These are phyloP conservation scores for Stenocarpella maydis DNA, from an alignment of 2,329 filamentous ascomycete genomes.

Conservation along the genomic window DNA sequence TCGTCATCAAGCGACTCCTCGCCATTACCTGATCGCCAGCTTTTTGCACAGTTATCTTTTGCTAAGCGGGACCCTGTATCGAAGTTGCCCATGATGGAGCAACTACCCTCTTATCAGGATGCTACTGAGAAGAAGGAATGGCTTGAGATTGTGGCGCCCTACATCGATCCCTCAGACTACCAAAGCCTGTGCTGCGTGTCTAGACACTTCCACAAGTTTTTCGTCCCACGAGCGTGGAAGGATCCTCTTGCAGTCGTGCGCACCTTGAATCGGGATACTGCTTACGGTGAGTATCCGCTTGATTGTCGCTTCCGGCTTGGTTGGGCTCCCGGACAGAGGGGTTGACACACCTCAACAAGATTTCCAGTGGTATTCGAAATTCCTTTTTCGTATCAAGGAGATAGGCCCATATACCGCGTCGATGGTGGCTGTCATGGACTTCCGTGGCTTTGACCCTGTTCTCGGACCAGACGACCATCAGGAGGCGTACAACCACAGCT, in stretches of 20 bases:
- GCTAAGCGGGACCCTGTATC: neutral
- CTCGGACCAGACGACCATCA: neutral
- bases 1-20: neutral
- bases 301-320: neutral
- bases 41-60: neutral
- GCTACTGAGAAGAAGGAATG: conserved; percentile 57
- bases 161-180: conserved; percentile 52
- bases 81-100: conserved; percentile 41
- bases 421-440: conserved; percentile 58
- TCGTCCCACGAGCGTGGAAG: conserved; percentile 62
- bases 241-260: conserved; percentile 54
- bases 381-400: conserved; percentile 52
- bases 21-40: neutral
- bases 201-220: conserved; percentile 55
- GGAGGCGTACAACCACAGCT: conserved; percentile 40
- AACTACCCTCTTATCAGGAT: conserved; percentile 62
- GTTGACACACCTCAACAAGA: conserved; percentile 48
- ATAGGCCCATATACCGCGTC: conserved; percentile 48
- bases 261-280: conserved; percentile 51
- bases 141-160: conserved; percentile 57
- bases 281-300: conserved; percentile 51
- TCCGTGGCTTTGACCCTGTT: conserved; percentile 43
- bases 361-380: conserved; percentile 57
- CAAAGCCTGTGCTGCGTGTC: conserved; percentile 58
- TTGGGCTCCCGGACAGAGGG: neutral